phyloP scores from a whole-genome alignment of 441 rosid genomes.

The Mallotus repandus region DNA sequence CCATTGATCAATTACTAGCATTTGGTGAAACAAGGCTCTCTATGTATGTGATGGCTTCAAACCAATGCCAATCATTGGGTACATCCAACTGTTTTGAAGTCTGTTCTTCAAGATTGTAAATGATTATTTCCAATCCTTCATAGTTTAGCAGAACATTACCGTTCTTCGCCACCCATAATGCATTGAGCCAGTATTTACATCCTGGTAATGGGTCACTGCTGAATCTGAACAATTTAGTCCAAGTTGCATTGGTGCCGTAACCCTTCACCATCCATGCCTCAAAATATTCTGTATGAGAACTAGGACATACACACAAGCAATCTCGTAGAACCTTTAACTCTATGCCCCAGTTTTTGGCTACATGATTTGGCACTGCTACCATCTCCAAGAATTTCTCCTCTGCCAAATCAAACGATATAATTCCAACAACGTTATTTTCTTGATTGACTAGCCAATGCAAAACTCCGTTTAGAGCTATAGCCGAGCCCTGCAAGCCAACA shows the following conservation, averaged over 20 bases:
- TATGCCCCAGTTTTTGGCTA: background rate
- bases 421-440: background rate
- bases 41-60: background rate
- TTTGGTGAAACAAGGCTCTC: conserved; percentile 17
- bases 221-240: conserved; percentile 9
- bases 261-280: conserved; percentile 12
- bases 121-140: background rate
- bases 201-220: conserved; percentile 3
- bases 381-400: conserved; percentile 9
- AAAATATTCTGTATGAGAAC: background rate
- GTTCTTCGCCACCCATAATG: background rate
- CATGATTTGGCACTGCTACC: background rate
- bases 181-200: background rate
- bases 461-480: background rate
- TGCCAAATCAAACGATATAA: conserved; percentile 9
- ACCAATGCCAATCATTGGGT: background rate
- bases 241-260: background rate
- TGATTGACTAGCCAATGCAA: conserved; percentile 11
- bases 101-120: background rate
- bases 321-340: background rate
- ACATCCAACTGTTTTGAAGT: background rate
- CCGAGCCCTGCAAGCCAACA: background rate
- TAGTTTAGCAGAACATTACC: background rate
- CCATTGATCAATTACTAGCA: background rate
- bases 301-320: background rate